Evolutionary conservation across 495 filamentous ascomycete species (phyloP).

Genomic region (Aspergillus sparsus): DNA sequence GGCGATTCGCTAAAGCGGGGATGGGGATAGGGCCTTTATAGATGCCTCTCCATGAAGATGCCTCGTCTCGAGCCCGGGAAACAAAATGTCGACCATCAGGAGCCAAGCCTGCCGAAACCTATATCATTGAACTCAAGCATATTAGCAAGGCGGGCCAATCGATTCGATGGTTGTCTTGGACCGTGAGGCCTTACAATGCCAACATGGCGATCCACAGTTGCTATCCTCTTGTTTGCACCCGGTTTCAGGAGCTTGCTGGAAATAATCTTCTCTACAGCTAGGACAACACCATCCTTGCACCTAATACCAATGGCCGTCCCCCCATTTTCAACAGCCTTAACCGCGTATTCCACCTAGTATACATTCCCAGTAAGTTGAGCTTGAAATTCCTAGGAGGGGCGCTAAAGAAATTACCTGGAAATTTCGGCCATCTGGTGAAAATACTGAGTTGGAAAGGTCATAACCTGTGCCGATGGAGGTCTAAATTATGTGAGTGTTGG

Average conservation of each 20-base stretch:
- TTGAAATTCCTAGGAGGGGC: neutral
- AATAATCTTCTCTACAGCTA: slow-evolving; percentile 95
- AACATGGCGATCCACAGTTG: slow-evolving; percentile 89
- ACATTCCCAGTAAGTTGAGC: slow-evolving; percentile 14
- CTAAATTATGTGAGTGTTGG: slow-evolving; percentile 45
- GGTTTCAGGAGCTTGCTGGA: slow-evolving; percentile 92
- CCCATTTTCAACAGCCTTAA: slow-evolving; percentile 98
- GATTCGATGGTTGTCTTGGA: neutral
- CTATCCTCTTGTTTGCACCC: slow-evolving; percentile 93
- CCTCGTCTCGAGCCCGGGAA: slow-evolving; percentile 91
- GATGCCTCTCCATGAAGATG: slow-evolving; percentile 77
- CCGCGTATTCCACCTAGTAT: slow-evolving; percentile 85
- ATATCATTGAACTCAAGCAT: slow-evolving; percentile 3
- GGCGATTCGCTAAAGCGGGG: slow-evolving; percentile 79
- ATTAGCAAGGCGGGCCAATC: slow-evolving; percentile 11
- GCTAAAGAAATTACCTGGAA: slow-evolving; percentile 65
- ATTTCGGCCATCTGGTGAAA: slow-evolving; percentile 97
- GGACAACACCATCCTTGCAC: slow-evolving; percentile 94
- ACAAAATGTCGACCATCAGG: slow-evolving; percentile 96
- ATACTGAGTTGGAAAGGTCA: slow-evolving; percentile 98
- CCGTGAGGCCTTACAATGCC: slow-evolving; percentile 69
- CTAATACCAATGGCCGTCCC: slow-evolving; percentile 95
- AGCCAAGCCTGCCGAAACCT: slow-evolving; percentile 92
- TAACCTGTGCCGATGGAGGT: slow-evolving; percentile 99
- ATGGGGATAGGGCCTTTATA: slow-evolving; percentile 92